A percentile compares a stretch with the other conserved stretches of the same genome.
These are phyloP conservation scores for Mycena sp. DNA, from an alignment of 1,284 basidiomycete genomes.

Conservation along the genomic window DNA sequence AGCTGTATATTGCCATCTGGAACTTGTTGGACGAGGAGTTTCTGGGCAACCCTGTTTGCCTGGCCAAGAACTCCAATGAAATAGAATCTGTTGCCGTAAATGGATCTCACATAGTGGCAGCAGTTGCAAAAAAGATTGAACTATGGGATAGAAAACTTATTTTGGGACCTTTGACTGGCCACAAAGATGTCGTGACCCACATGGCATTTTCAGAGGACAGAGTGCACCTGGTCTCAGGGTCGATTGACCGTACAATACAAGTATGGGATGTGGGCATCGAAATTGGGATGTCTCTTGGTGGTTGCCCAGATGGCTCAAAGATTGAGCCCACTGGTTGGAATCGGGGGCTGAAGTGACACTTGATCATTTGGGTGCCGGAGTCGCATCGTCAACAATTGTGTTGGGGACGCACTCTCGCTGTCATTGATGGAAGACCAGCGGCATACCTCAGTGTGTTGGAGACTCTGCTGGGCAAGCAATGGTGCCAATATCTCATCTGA, in stretches of 20 bases:
- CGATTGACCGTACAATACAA: slow-evolving; percentile 1
- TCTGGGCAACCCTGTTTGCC: background rate
- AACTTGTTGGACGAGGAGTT: background rate
- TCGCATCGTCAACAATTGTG: background rate
- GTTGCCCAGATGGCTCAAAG: slow-evolving; percentile 14
- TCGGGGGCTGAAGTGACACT: slow-evolving; percentile 5
- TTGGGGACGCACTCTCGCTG: too few relatives aligned
- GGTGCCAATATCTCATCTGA: slow-evolving; percentile 16
- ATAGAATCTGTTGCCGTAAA: too few relatives aligned
- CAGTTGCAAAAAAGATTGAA: background rate
- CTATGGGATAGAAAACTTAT: slow-evolving; percentile 9
- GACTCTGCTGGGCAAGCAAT: slow-evolving; percentile 6
- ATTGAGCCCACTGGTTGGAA: slow-evolving; percentile 19
- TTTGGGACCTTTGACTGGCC: slow-evolving; percentile 9
- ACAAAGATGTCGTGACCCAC: slow-evolving; percentile 18
- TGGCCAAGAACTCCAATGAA: background rate
- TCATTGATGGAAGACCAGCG: too few relatives aligned
- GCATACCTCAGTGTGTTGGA: too few relatives aligned
- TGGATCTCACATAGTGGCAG: slow-evolving; percentile 8
- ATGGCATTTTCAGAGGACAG: slow-evolving; percentile 35
- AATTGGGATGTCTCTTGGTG: background rate
- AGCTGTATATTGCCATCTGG: slow-evolving; percentile 6
- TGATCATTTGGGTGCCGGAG: slow-evolving; percentile 20
- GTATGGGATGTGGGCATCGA: slow-evolving; percentile 1
- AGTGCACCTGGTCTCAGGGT: slow-evolving; percentile 28